Conservation (phyloP, 2,329 filamentous ascomycete species). For the Ophiostoma sp. region DNA sequence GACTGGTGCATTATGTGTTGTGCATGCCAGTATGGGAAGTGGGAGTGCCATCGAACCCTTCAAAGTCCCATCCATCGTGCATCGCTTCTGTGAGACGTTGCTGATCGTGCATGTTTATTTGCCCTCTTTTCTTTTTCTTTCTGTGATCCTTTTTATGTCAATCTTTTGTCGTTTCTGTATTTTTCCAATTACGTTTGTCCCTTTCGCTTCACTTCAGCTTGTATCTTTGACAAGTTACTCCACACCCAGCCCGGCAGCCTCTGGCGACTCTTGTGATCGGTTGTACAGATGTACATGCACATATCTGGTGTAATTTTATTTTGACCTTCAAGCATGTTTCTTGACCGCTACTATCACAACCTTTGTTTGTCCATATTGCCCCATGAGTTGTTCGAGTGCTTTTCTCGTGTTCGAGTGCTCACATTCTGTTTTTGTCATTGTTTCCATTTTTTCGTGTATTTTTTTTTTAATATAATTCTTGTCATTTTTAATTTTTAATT, state of each 20-base stretch:
- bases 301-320: background rate
- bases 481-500: background rate
- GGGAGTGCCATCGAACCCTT: background rate
- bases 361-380: background rate
- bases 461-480: background rate
- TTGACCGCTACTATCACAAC: background rate
- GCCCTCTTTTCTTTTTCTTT: background rate
- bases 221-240: background rate
- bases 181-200: background rate
- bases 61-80: background rate
- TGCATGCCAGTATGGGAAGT: background rate
- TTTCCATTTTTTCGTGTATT: background rate
- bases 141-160: background rate
- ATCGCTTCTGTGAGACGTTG: background rate
- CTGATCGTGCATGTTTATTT: conserved; percentile 1
- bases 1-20: background rate
- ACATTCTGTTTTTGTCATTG: background rate
- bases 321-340: background rate
- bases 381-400: background rate
- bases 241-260: background rate
- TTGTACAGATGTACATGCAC: background rate
- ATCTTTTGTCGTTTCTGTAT: background rate
- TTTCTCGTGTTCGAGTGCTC: background rate
- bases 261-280: background rate
- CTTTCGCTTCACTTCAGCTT: background rate